Conservation (phyloP, 2,329 filamentous ascomycete genomes). For the Penicillium freii region DNA sequence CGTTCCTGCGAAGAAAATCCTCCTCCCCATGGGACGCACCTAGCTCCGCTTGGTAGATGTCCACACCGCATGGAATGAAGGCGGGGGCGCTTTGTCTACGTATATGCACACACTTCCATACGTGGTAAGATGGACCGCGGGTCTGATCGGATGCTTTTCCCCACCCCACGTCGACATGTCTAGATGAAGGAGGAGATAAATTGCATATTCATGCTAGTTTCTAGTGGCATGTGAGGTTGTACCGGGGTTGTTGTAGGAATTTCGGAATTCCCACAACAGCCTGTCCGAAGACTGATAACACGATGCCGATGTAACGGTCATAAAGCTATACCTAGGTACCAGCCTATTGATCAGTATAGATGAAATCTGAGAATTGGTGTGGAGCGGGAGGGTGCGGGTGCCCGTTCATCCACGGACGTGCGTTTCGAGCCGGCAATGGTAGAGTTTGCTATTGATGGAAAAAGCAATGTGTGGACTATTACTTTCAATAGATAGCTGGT, state of each 20-base stretch:
- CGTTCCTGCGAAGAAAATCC: background rate
- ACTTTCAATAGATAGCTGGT: background rate
- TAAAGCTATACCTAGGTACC: background rate
- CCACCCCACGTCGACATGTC: background rate
- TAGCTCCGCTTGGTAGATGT: background rate
- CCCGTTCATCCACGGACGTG: background rate
- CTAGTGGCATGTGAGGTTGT: too few relatives aligned
- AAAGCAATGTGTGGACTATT: background rate
- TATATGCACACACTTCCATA: background rate
- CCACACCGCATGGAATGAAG: background rate
- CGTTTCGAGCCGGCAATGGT: background rate
- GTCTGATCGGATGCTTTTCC: background rate
- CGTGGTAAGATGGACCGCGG: background rate
- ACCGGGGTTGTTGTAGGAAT: background rate
- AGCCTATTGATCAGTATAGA: background rate
- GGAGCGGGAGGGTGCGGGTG: too few relatives aligned
- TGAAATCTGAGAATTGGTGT: background rate
- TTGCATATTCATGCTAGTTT: background rate
- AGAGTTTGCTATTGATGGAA: background rate
- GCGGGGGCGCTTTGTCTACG: background rate
- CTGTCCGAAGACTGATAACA: background rate
- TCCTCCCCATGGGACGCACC: background rate
- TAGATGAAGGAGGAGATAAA: background rate
- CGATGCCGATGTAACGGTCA: background rate
- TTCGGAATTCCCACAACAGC: too few relatives aligned